Base-by-base conservation (phyloP, 1,284 basidiomycete species). In the Pterulicium gracile region DNA sequence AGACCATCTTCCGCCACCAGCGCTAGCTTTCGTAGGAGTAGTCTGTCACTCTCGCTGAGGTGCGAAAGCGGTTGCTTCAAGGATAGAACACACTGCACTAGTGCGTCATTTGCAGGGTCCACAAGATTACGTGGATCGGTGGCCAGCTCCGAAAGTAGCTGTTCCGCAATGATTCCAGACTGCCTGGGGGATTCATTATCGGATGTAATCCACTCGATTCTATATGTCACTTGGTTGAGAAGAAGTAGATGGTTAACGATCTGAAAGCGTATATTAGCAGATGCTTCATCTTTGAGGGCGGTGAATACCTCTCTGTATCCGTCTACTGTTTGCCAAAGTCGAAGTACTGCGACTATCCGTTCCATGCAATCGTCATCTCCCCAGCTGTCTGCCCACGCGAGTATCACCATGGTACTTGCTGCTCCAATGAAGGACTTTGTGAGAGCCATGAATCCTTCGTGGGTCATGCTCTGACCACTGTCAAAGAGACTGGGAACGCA, bases 371-470 rank as follows among this genome's bases (percentile, higher is more conserved):
- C 59, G 48, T 75, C 70, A 50, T 79, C 73, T 1, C 79, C 79
- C n/a, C 84, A 63, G 57, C 81, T 81, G 55, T 88, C 85, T 15
- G 84, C 75, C 80, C 83, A 88, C 4, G 81, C 80, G 55, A 79
- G 80, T n/a, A 84, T 80, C 1, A 77, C 77, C n/a, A 88, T 61
- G 7, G 85, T 76, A 42, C 70, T 69, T 2, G 78, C 70, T 3
- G 87, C 69, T 4, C 85, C 85, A 42, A 87, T 62, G 50, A 73
- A 77, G 0, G 79, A 79, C 49, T 79, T 70, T 17, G 82, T 62
- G 50, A 82, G 79, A 1, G 69, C 63, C 15, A 84, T 61, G 52
- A 86, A 82, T 44, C 79, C 75, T 24, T 71, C 69, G 56, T 79
- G 75, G 1, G 72, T 68, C 20, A 70, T 60, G 1, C 52, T 39